Evolutionary conservation across 1,139 yeast species (phyloP), one percentile per base, ranked within the genome.

Genomic region (Taphrina deformans): DNA sequence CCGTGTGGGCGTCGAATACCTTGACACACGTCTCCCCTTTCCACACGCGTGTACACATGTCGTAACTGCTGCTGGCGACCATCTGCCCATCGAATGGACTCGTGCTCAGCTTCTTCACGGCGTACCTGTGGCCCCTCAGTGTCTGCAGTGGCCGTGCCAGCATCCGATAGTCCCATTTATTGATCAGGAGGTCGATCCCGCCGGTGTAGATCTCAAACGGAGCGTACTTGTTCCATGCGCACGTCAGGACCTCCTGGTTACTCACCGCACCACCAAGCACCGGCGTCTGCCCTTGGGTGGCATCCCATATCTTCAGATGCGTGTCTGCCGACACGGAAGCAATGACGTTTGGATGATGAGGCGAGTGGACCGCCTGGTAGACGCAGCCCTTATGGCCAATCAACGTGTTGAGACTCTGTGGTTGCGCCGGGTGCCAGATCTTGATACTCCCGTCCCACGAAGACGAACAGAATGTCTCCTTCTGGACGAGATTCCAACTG

Each of bases 361-460:
- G 98, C 1, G 96, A 88, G 72, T 86, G 92, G 51, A 82, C 77
- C 1, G 96, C 93, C 70, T 87, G 86, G 75, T 92, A 92, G 46
- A 65, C 66, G 16, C 67, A 61, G 12, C 59, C 65, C 27, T 50
- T 40, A 31, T 55, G 62, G 2, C 62, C 67, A 14, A 38, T 40
- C 23, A 60, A 29, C 27, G 66, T 61, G 14, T 26, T 44, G 45
- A 65, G 31, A n/a, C 63, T 46, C 18, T 26, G 24, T 16, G 38
- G 51, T 16, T 48, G 62, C 2, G 52, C 53, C 6, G 66, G 66
- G 27, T 55, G 58, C 66, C 65, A 62, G 4, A 93, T 73, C 75
- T 89, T 90, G 59, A 92, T 83, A 0, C 87, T 79, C 0, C 97
- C 97, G 75, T 93, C 98, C 98, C 98, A 93, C 24, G 96, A 88